phyloP scores from a whole-genome alignment of 345 rosid genomes.

The Boechera retrofracta region DNA sequence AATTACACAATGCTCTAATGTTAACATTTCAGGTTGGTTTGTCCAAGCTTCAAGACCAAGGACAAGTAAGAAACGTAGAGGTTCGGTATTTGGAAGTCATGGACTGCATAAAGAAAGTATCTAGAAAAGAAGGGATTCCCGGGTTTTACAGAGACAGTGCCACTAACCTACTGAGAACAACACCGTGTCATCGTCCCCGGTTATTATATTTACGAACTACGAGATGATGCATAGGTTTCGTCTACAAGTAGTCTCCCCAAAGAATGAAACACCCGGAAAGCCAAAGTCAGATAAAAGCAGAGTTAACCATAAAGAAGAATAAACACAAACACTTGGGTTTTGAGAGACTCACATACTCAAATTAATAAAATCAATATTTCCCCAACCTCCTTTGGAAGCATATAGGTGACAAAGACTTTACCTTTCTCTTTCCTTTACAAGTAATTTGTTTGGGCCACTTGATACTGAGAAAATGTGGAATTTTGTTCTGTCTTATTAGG shows the following conservation, averaged over 20 bases:
- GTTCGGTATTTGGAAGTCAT: too few relatives aligned
- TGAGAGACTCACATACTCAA: not conserved
- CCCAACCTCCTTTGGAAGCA: not conserved
- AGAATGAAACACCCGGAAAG: not conserved
- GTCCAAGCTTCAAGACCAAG: not conserved
- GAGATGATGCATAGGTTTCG: not conserved
- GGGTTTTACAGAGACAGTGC: too few relatives aligned
- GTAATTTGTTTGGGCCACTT: not conserved
- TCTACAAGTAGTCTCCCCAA: not conserved
- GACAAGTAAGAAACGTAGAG: not conserved
- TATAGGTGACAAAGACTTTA: not conserved
- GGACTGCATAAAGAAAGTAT: too few relatives aligned
- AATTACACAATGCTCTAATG: not conserved
- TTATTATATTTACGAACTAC: too few relatives aligned
- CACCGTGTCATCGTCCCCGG: not conserved
- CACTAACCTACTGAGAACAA: not conserved
- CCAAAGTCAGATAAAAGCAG: not conserved
- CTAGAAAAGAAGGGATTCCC: too few relatives aligned
- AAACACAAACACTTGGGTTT: slow-evolving; percentile 1
- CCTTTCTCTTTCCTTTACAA: not conserved
- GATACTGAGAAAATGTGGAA: not conserved
- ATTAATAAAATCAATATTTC: not conserved
- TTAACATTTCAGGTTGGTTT: not conserved
- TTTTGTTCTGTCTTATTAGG: not conserved
- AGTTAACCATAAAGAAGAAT: not conserved